Percentiles rank a stretch among this genome's conserved stretches.
These are phyloP conservation scores for Cruciata laevipes DNA, from an alignment of 257 asterid species.

Conservation along the genomic window DNA sequence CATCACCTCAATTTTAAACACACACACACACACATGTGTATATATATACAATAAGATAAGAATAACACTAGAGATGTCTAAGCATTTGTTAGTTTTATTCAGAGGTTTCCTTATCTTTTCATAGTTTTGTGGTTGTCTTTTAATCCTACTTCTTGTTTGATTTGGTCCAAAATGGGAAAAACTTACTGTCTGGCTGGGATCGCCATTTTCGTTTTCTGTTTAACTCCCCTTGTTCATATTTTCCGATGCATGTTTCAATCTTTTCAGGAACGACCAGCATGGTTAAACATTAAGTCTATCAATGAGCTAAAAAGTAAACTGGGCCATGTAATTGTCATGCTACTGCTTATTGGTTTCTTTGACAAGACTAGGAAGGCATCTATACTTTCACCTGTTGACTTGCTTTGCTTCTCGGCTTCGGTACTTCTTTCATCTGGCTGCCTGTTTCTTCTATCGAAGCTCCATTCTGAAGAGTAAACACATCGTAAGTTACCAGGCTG, in stretches of 20 bases:
- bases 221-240: background rate
- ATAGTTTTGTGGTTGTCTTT: background rate
- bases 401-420: slow-evolving; percentile 83
- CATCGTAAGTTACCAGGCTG: background rate
- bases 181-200: background rate
- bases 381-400: slow-evolving; percentile 64
- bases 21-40: too few relatives aligned
- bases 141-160: background rate
- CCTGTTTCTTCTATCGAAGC: slow-evolving; percentile 73
- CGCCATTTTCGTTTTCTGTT: background rate
- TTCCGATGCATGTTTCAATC: background rate
- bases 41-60: background rate
- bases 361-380: slow-evolving; percentile 86
- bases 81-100: background rate
- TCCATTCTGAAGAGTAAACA: slow-evolving; percentile 24
- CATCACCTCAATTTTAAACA: background rate
- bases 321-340: slow-evolving; percentile 95
- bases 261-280: slow-evolving; percentile 72
- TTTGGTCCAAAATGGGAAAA: background rate
- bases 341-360: slow-evolving; percentile 74
- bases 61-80: background rate
- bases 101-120: background rate
- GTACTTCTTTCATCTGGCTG: slow-evolving; percentile 71
- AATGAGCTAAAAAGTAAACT: slow-evolving; percentile 80
- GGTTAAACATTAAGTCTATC: slow-evolving; percentile 79